Evolutionary conservation across 2,329 filamentous ascomycete genomes (phyloP), one percentile per base, ranked within the genome.

Genomic region (Exophiala dermatitidis): DNA sequence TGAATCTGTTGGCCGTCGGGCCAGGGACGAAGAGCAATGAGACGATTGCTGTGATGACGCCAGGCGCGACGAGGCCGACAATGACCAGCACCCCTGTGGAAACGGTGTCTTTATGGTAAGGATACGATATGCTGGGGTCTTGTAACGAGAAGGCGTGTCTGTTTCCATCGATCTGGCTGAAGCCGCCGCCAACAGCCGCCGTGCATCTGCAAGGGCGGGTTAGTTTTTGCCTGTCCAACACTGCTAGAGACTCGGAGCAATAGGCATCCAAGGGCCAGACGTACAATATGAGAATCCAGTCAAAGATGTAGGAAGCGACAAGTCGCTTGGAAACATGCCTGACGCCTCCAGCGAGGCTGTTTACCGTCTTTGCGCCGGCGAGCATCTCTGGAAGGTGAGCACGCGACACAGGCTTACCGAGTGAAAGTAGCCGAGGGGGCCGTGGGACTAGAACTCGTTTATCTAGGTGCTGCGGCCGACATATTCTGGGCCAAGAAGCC

Each of bases 91-190:
- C 74, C 62, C 74, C 77, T 3, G 80, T 79, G 0, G 84, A 80
- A 10, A 96, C 84, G 2, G 84, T 88, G 64, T 95, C 88, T 8
- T 78, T 73, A 46, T 80, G 80, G 62, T 80, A 83, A 0, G 90
- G 90, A 62, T 85, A 94, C 12, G 88, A 86, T 64, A 96, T 95
- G 57, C 81, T 79, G 26, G 84, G 81, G 64, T 96, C 84, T 59
- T 82, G 74, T 4, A 88, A 77, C 33, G 81, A 83, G 68, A 93
- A 91, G 10, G 46, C 19, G 40, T 60, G 56, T 53, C 50, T 46
- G 28, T 47, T 47, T 0, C 86, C 86, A 0, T 76, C 73, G 48
- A 83, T 71, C 43, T 72, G 72, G 55, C 79, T 79, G 60, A 88
- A 77, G 4, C 76, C 74, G 52, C 72, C 78, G 52, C 83, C 83